Base-by-base conservation (phyloP, 345 rosid genomes). In the Isatis tinctoria region DNA sequence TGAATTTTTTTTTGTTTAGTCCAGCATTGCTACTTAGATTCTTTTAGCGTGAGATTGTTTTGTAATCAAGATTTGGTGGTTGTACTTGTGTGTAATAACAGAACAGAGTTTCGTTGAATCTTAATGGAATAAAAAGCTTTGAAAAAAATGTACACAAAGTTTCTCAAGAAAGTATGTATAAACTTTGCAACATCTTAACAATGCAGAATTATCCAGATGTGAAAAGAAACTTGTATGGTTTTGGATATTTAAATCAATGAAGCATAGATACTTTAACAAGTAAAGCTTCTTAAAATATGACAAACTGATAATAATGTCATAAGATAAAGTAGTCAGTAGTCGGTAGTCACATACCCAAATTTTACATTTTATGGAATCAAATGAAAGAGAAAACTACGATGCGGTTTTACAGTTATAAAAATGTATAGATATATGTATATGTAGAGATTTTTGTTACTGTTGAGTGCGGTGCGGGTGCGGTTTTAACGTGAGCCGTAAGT, bases 61-160 rank as follows among this genome's bases (percentile, higher is more conserved):
- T 32, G 79, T 75, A 20, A 51, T 60, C 51, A 67, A 40, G 9
- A 22, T 75, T 75, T 68, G 69, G n/a, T n/a, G n/a, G n/a, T n/a
- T n/a, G n/a, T n/a, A n/a, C 22, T 74, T 39, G 61, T 49, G 60
- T 60, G 39, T 32, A 60, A 60, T 67, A 51, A 75, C 47, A 73
- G 70, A 32, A 73, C 47, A 43, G 36, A 10, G 20, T 26, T 52
- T 26, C 35, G 2, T 26, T 52, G 17, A 52, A 26, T 52, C 35
- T 52, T 26, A 26, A 26, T 52, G 58, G 13, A 26, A 26, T 11
- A 51, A 24, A 20, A 20, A 17, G 33, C 8, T 6, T 33, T 1
- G 0, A 8, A 35, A 8, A 9, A 37, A 7, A 0, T 39, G 11
- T 36, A 9, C 40, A 36, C 13, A 36, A 36, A 4, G 5, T 45